phyloP scores from a whole-genome alignment of 768 basidiomycete species.

The Russula sp. region DNA sequence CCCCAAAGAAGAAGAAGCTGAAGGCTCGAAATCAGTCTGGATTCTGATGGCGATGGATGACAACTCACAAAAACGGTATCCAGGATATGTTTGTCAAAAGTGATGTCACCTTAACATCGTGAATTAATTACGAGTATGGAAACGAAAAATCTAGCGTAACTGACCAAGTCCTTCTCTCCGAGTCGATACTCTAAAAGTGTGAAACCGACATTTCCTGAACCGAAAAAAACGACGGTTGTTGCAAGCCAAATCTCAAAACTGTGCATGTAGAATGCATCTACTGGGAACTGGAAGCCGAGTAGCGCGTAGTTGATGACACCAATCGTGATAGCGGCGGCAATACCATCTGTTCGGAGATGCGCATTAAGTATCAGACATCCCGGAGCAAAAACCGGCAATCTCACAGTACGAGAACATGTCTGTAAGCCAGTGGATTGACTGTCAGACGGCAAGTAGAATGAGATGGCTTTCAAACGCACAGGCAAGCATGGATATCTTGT shows the following conservation, averaged over 20 bases:
- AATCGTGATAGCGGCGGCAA: constrained; percentile 61
- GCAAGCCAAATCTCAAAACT: constrained; percentile 78
- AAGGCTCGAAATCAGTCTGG: not conserved
- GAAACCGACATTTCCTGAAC: constrained; percentile 63
- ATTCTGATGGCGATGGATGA: not conserved
- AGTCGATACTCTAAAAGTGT: constrained; percentile 67
- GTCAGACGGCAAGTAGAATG: not conserved
- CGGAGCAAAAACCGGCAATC: constrained; percentile 20
- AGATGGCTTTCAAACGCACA: constrained; percentile 30
- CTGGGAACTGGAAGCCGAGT: constrained; percentile 63
- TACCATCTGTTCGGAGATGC: constrained; percentile 34
- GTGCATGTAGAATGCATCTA: constrained; percentile 73
- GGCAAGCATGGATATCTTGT: constrained; percentile 45
- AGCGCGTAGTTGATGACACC: constrained; percentile 66
- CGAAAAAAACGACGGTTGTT: constrained; percentile 69
- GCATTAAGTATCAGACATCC: not conserved
- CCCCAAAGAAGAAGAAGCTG: constrained; percentile 76
- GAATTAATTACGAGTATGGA: not conserved
- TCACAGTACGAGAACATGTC: constrained; percentile 49
- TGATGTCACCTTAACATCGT: constrained; percentile 21
- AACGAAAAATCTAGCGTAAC: not conserved
- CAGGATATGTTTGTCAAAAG: constrained; percentile 31
- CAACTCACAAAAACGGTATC: constrained; percentile 36
- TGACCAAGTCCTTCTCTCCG: constrained; percentile 34
- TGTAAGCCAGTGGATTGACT: constrained; percentile 12